phyloP scores from a whole-genome alignment of 2,329 filamentous ascomycete genomes.

The Waltergamsia citrina region DNA sequence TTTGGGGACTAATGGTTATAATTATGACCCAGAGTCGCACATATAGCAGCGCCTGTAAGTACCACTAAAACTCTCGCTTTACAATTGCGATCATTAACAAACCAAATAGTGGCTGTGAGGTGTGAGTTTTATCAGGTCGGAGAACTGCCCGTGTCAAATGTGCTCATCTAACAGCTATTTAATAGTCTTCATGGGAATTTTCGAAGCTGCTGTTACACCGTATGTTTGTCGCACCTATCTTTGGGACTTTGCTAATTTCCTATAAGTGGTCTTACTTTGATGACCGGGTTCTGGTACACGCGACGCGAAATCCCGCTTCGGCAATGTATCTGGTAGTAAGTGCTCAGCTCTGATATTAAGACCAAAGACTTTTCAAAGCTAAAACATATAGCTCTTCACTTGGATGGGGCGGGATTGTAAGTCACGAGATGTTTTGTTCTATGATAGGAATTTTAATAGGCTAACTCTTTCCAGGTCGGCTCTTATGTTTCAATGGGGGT shows the following conservation, averaged over 20 bases:
- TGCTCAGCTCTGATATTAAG: no score
- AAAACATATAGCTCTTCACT: slow-evolving; percentile 11
- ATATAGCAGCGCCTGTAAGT: slow-evolving; percentile 12
- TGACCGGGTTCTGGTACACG: slow-evolving; percentile 26
- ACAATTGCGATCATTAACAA: background rate
- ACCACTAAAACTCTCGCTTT: background rate
- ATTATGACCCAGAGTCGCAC: slow-evolving; percentile 19
- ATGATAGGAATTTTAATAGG: no score
- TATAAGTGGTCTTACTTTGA: slow-evolving; percentile 5
- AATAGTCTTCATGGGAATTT: slow-evolving; percentile 5
- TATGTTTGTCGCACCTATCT: background rate
- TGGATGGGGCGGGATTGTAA: slow-evolving; percentile 19
- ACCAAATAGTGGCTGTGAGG: background rate
- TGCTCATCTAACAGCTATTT: no score
- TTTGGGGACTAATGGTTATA: slow-evolving; percentile 22
- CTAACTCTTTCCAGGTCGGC: no score
- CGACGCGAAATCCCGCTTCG: slow-evolving; percentile 21
- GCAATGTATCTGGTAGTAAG: slow-evolving; percentile 21
- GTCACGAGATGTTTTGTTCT: no score
- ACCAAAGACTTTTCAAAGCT: no score
- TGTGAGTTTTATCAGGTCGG: no score
- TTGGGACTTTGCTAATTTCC: background rate
- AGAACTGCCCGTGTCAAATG: no score
- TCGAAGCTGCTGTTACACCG: slow-evolving; percentile 5
- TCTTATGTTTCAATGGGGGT: slow-evolving; percentile 22